Evolutionary conservation across 805 yeast genomes (phyloP).

Genomic region (Brettanomyces anomalus): DNA sequence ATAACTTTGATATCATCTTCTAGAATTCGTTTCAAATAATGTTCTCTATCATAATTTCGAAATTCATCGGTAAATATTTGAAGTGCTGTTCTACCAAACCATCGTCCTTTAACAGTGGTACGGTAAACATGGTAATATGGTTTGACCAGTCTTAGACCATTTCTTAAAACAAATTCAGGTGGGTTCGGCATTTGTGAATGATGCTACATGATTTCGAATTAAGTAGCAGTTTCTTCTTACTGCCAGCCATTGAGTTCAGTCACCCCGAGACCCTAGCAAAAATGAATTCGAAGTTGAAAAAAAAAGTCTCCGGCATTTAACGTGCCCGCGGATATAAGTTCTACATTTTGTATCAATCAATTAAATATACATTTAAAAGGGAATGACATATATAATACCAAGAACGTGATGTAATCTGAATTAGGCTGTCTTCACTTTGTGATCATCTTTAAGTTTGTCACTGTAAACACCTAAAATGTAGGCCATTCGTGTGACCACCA

Average conservation of each 20-base stretch:
- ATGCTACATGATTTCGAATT: no score
- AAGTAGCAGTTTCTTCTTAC: no score
- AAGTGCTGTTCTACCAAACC: slow-evolving; percentile 30
- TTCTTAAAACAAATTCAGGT: slow-evolving; percentile 16
- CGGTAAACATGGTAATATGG: slow-evolving; percentile 32
- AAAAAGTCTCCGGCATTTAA: no score
- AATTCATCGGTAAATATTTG: slow-evolving; percentile 34
- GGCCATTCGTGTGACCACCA: slow-evolving; percentile 84
- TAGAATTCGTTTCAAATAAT: slow-evolving; percentile 16
- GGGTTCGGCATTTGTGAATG: not conserved
- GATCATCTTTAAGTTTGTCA: slow-evolving; percentile 3
- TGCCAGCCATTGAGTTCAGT: no score
- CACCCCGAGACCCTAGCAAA: no score
- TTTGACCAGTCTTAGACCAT: slow-evolving; percentile 31
- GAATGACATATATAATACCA: not conserved
- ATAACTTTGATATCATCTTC: slow-evolving; percentile 12
- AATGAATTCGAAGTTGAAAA: no score
- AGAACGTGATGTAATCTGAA: not conserved
- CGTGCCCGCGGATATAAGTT: no score
- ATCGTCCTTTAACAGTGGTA: slow-evolving; percentile 35
- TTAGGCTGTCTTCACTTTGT: slow-evolving; percentile 1
- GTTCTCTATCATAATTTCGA: slow-evolving; percentile 17
- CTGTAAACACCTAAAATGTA: slow-evolving; percentile 74
- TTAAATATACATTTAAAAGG: not conserved
- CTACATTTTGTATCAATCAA: slow-evolving; percentile 1